Evolutionary conservation across 2,329 filamentous ascomycete genomes (phyloP), one percentile per base, ranked within the genome.

Genomic region (Boeremia exigua): DNA sequence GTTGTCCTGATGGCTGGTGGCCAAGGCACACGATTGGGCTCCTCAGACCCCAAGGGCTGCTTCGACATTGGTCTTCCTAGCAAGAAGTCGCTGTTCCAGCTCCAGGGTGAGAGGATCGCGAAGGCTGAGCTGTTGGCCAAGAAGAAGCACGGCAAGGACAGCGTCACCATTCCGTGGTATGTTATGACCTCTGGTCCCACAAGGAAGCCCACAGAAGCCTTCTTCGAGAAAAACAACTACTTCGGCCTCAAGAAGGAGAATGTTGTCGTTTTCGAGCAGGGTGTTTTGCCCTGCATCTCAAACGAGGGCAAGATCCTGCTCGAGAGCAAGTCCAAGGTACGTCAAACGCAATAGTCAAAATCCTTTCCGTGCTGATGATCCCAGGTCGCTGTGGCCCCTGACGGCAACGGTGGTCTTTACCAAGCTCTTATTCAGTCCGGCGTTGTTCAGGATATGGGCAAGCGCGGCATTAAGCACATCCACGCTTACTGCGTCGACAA

Each of bases 401-500:
- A 99, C 77, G 95, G 95, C 72, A 99, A 99, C 74, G 95, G 95
- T 65, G 95, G 95, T 65, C 88, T 99, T 73, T 99, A 99, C 84
- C 88, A 94, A 79, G 95, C 94, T 48, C 85, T 99, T 49, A 82
- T 96, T 63, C 86, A 85, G 56, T 88, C 89, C 14, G 88, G 89
- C 51, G 90, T 96, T 34, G 86, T 96, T 45, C 85, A 87, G 39
- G 92, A 98, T 78, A 95, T 99, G 90, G 85, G 86, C 67, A 88
- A 87, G 79, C 90, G 94, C 54, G 93, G 92, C 45, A 90, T 98
- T 73, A 80, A 96, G 82, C 95, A 99, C 80, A 89, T 99, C 60
- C 94, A 99, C 78, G 90, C 93, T 43, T 98, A 98, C 84, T 97
- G 95, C 73, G 95, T 99, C 40, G 95, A 99, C 81, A 99, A 99